A percentile compares a stretch with the other conserved stretches of the same genome.
Evolutionary conservation across 169 alveolate species (phyloP).

Genomic region (Cryptosporidium ubiquitum): DNA sequence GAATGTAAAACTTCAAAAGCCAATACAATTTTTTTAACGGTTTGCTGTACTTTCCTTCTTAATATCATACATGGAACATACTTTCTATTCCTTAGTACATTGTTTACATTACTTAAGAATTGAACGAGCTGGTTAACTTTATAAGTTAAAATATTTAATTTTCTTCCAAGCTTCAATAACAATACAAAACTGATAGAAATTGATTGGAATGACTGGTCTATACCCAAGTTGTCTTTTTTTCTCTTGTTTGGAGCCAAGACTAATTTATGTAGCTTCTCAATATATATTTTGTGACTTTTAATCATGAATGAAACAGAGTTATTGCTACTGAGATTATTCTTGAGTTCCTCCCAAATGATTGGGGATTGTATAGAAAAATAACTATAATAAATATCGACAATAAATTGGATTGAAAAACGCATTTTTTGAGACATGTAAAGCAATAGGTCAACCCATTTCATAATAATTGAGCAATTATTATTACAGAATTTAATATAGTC

Average conservation of each 20-base stretch:
- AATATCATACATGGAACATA: conserved; percentile 45
- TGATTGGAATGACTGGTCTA: conserved; percentile 38
- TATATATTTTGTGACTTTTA: conserved; percentile 1
- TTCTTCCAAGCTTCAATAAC: conserved; percentile 23
- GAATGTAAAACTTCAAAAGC: conserved; percentile 33
- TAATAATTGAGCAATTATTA: conserved; percentile 9
- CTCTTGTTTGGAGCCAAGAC: conserved; percentile 37
- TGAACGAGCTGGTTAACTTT: conserved; percentile 21
- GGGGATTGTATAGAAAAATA: conserved; percentile 8
- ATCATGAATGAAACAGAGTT: conserved; percentile 24
- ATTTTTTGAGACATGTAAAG: conserved; percentile 7
- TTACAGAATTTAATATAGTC: conserved; percentile 8
- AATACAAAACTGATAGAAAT: conserved; percentile 43
- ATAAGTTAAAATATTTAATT: not conserved
- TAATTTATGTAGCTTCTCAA: conserved; percentile 20
- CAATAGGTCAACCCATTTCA: conserved; percentile 50
- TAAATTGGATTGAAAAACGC: conserved; percentile 43
- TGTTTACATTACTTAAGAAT: conserved; percentile 1
- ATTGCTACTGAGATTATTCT: not conserved
- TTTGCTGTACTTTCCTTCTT: conserved; percentile 35
- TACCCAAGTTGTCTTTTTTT: not conserved
- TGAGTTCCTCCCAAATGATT: conserved; percentile 13
- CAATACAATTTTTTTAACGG: conserved; percentile 18
- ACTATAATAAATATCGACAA: conserved; percentile 11
- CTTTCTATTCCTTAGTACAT: not conserved